A percentile compares a stretch with the other conserved stretches of the same genome.
Evolutionary conservation across 768 basidiomycete genomes (phyloP).

Genomic region (Leccinum longicurvipes): DNA sequence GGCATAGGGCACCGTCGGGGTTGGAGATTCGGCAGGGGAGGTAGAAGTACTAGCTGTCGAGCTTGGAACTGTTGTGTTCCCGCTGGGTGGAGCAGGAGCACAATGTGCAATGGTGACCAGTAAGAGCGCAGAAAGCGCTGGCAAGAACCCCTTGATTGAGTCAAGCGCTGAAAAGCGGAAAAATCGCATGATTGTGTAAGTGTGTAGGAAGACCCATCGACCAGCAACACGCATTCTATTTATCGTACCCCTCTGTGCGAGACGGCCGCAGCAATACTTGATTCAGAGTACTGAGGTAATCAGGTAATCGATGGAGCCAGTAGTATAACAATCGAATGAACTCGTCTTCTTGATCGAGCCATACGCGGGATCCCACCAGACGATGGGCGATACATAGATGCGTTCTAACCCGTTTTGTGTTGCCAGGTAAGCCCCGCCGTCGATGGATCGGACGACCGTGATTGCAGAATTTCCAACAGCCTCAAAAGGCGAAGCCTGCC

Average conservation of each 20-base stretch:
- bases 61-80: neutral
- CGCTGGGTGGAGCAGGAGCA: neutral
- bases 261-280: neutral
- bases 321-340: neutral
- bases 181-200: neutral
- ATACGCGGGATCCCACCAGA: too few relatives aligned
- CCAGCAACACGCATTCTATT: neutral
- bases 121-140: slow-evolving; percentile 1
- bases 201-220: neutral
- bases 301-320: too few relatives aligned
- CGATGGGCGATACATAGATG: too few relatives aligned
- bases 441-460: too few relatives aligned
- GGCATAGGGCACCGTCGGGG: slow-evolving; percentile 41
- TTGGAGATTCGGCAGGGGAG: slow-evolving; percentile 28
- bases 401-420: too few relatives aligned
- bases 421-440: too few relatives aligned
- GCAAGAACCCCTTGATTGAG: slow-evolving; percentile 6
- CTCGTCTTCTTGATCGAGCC: neutral
- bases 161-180: neutral
- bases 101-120: slow-evolving; percentile 2
- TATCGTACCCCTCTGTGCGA: neutral
- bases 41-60: neutral
- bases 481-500: too few relatives aligned
- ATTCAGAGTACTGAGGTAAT: neutral
- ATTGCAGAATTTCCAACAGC: too few relatives aligned